phyloP scores from a whole-genome alignment of 225 moss, liverwort and hornwort species.

The Thuidium tamariscinum region DNA sequence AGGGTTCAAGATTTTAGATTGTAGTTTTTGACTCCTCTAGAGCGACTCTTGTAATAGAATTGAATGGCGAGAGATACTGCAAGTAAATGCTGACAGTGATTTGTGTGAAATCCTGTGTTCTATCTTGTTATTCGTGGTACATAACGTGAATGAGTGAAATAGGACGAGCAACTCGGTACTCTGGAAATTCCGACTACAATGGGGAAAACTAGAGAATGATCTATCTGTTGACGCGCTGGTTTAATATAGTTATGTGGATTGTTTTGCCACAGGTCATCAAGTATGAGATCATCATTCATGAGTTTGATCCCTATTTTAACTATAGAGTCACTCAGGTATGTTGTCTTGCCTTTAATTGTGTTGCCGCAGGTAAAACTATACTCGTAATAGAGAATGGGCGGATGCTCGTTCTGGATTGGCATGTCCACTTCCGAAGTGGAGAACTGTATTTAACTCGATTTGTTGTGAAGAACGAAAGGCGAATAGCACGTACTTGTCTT shows the following conservation, averaged over 20 bases:
- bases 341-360: not conserved
- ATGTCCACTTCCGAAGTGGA: not conserved
- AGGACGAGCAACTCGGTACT: not conserved
- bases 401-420: not conserved
- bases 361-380: not conserved
- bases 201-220: not conserved
- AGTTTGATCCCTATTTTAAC: slow-evolving; percentile 99
- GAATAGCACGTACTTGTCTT: not conserved
- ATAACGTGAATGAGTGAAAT: not conserved
- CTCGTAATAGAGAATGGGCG: not conserved
- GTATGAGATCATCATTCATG: slow-evolving; percentile 98
- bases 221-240: not conserved
- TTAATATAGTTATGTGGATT: not conserved
- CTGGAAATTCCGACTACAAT: not conserved
- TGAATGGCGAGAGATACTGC: not conserved
- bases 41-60: not conserved
- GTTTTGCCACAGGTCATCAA: slow-evolving; percentile 76
- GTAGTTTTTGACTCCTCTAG: not conserved
- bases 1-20: not conserved
- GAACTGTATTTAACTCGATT: not conserved
- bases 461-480: not conserved
- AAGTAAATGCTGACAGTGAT: not conserved
- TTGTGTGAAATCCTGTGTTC: not conserved
- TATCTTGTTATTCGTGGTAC: not conserved
- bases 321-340: slow-evolving; percentile 97